Evolutionary conservation across 2,329 filamentous ascomycete species (phyloP).

Genomic region (Zymoseptoria brevis): DNA sequence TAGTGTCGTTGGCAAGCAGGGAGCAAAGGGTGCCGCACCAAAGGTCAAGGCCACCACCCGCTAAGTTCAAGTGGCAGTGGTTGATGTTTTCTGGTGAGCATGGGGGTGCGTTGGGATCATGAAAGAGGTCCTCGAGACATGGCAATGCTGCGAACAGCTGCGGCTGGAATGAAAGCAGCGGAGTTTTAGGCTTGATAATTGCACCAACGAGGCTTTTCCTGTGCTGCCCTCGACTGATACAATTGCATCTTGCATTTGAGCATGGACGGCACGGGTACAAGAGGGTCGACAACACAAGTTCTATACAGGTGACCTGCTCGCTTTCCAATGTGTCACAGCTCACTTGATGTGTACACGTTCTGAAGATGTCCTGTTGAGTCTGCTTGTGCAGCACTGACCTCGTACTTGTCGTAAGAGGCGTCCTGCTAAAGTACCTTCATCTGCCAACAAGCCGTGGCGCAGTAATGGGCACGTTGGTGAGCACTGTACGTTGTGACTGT

Average conservation of each 20-base stretch:
- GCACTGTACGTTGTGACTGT: neutral
- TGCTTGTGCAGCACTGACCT: too few species aligned
- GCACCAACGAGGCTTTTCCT: conserved; percentile 7
- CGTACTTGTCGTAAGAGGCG: too few species aligned
- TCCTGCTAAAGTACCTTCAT: too few species aligned
- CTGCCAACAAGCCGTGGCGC: too few species aligned
- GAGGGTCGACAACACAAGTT: neutral
- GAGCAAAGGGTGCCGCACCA: conserved; percentile 77
- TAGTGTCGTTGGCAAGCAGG: conserved; percentile 85
- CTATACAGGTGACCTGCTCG: neutral
- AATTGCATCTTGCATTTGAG: neutral
- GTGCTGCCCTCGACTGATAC: neutral
- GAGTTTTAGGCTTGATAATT: conserved; percentile 11
- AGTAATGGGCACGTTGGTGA: neutral
- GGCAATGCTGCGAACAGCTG: conserved; percentile 1
- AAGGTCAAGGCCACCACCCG: conserved; percentile 84
- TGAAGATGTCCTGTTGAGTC: too few species aligned
- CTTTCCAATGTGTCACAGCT: too few species aligned
- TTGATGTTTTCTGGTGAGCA: conserved; percentile 3
- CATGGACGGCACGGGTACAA: neutral
- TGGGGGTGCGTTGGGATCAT: conserved; percentile 2
- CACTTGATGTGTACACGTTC: too few species aligned
- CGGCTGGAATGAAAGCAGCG: conserved; percentile 5
- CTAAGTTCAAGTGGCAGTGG: conserved; percentile 44
- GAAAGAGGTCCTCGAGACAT: neutral